Evolutionary conservation across 768 basidiomycete genomes (phyloP).

Genomic region (Phanerochaete carnosa): DNA sequence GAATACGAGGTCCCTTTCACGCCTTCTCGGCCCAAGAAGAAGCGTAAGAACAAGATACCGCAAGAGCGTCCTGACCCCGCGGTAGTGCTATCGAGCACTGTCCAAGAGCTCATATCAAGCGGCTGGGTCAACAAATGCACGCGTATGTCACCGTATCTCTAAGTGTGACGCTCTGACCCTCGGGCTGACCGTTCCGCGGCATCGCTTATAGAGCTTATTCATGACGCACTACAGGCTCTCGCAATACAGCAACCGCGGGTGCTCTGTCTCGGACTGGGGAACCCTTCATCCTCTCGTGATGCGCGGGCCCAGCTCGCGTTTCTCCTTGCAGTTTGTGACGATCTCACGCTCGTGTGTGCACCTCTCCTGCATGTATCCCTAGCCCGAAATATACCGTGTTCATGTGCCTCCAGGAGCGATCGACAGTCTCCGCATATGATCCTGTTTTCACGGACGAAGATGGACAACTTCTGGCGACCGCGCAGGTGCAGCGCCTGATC

Average conservation of each 20-base stretch:
- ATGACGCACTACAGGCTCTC: conserved; percentile 18
- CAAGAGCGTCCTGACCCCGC: conserved; percentile 32
- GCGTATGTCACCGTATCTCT: conserved; percentile 49
- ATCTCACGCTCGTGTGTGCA: conserved; percentile 58
- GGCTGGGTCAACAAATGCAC: conserved; percentile 55
- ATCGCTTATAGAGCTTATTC: conserved; percentile 20
- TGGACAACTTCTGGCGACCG: conserved; percentile 39
- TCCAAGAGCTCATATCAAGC: conserved; percentile 44
- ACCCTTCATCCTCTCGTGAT: conserved; percentile 58
- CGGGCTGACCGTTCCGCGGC: conserved; percentile 9
- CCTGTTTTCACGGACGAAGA: conserved; percentile 72
- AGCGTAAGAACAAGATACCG: conserved; percentile 39
- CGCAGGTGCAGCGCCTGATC: conserved; percentile 33
- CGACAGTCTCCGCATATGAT: conserved; percentile 57
- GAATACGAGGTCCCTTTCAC: conserved; percentile 33
- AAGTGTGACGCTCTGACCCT: conserved; percentile 4
- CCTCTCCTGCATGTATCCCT: conserved; percentile 13
- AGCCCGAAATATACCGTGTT: conserved; percentile 16
- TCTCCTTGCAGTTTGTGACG: conserved; percentile 51
- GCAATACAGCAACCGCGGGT: conserved; percentile 28
- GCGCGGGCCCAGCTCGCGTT: conserved; percentile 69
- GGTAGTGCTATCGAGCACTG: conserved; percentile 38
- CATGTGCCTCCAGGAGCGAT: conserved; percentile 38
- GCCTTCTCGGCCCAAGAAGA: conserved; percentile 49
- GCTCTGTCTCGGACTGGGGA: conserved; percentile 73